phyloP scores from a whole-genome alignment of 2,329 filamentous ascomycete species.

The Colletotrichum sp. region DNA sequence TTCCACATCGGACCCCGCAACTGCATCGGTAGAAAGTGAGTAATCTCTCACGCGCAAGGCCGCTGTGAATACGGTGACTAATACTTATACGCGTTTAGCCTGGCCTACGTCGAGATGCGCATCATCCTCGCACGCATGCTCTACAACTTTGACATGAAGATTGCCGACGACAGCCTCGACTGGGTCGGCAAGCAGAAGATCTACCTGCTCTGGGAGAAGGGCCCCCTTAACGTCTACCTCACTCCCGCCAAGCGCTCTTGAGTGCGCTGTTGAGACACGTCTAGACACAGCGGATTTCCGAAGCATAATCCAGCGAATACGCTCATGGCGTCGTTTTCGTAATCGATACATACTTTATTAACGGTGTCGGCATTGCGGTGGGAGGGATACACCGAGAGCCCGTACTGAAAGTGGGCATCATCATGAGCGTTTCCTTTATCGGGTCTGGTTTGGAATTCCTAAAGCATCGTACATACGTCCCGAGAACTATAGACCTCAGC shows the following conservation, averaged over 20 bases:
- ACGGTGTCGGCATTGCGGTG: neutral
- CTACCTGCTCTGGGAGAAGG: constrained; percentile 18
- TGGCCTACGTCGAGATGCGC: constrained; percentile 55
- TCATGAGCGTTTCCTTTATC: neutral
- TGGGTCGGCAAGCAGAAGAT: constrained; percentile 35
- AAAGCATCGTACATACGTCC: neutral
- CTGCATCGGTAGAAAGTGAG: constrained; percentile 56
- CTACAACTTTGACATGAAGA: constrained; percentile 49
- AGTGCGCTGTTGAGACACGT: neutral
- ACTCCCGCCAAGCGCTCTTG: constrained; percentile 9
- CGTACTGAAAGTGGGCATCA: neutral
- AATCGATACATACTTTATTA: neutral
- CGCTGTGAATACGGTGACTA: neutral
- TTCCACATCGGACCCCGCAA: constrained; percentile 54
- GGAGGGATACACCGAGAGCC: neutral
- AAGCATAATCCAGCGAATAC: neutral
- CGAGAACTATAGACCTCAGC: neutral
- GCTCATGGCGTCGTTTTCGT: neutral
- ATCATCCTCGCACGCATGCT: constrained; percentile 49
- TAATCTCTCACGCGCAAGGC: neutral
- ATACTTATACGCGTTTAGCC: constrained; percentile 21
- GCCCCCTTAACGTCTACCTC: constrained; percentile 3
- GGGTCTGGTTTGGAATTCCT: neutral
- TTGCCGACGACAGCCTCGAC: constrained; percentile 34
- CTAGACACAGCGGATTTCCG: neutral